Evolutionary conservation across 495 filamentous ascomycete genomes (phyloP).

Genomic region (Neurospora sp.): DNA sequence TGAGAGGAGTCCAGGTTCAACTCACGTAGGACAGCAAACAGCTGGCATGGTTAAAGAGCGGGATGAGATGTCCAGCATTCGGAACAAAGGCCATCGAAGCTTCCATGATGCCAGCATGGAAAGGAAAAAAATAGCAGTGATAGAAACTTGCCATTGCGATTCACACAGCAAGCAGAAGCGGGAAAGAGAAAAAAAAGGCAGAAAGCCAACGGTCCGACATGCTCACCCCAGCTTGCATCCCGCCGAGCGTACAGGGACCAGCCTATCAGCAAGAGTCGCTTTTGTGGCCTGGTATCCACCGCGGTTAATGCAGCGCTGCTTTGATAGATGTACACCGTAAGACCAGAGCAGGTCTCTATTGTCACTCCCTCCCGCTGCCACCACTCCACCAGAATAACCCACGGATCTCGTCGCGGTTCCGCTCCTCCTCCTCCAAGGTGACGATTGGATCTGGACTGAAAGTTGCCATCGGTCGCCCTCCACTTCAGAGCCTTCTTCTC

Average conservation of each 20-base stretch:
- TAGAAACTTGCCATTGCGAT: background rate
- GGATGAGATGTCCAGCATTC: background rate
- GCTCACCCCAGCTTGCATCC: background rate
- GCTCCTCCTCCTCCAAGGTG: background rate
- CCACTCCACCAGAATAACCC: background rate
- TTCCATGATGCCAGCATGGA: background rate
- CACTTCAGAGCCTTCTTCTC: background rate
- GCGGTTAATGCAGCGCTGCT: background rate
- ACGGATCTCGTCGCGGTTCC: background rate
- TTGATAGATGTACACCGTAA: background rate
- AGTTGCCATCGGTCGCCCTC: background rate
- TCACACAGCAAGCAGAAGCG: background rate
- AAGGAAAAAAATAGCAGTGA: background rate
- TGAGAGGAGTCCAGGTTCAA: background rate
- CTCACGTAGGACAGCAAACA: background rate
- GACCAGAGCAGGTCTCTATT: background rate
- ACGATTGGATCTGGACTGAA: background rate
- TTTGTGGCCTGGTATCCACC: background rate
- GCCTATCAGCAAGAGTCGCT: background rate
- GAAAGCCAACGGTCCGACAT: background rate
- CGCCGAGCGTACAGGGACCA: background rate
- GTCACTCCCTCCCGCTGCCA: background rate
- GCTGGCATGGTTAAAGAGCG: background rate
- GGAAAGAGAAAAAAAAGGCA: background rate
- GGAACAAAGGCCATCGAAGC: background rate